phyloP scores from a whole-genome alignment of 371 early-diverging fungal species.

The Actinomucor elegans region DNA sequence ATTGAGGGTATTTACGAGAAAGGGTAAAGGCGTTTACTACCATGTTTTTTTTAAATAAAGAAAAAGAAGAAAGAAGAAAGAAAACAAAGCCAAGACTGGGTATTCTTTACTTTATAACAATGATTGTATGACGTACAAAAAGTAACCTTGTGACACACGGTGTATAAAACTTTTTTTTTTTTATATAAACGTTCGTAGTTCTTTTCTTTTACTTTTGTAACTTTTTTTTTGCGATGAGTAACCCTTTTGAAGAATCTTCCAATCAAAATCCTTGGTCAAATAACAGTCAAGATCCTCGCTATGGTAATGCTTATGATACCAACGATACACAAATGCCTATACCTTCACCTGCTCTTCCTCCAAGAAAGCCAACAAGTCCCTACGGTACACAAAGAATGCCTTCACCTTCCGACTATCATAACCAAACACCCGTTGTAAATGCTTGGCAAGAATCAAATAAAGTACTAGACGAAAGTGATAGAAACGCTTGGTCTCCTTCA shows the following conservation, averaged over 20 bases:
- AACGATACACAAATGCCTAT: background rate
- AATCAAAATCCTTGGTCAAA: background rate
- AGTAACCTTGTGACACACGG: background rate
- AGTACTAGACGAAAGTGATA: slow-evolving; percentile 10
- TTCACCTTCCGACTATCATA: slow-evolving; percentile 38
- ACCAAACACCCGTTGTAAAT: slow-evolving; percentile 11
- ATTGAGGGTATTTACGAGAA: slow-evolving; percentile 61
- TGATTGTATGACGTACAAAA: background rate
- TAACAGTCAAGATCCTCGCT: slow-evolving; percentile 2
- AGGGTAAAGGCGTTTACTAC: slow-evolving; percentile 50
- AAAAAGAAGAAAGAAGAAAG: slow-evolving; percentile 3
- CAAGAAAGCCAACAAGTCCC: slow-evolving; percentile 15
- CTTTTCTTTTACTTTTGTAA: background rate
- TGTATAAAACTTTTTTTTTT: background rate
- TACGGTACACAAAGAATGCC: slow-evolving; percentile 26
- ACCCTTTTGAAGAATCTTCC: slow-evolving; percentile 13
- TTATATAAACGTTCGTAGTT: too few species aligned
- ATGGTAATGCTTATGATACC: slow-evolving; percentile 32
- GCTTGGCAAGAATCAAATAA: slow-evolving; percentile 34
- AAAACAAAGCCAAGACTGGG: background rate
- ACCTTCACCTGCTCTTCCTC: slow-evolving; percentile 22
- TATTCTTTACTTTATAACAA: background rate
- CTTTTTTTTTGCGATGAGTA: slow-evolving; percentile 2
- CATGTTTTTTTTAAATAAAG: slow-evolving; percentile 13
- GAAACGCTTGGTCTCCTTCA: slow-evolving; percentile 5